Evolutionary conservation across 2,329 filamentous ascomycete species (phyloP), one percentile per base, ranked within the genome.

Genomic region (Alternaria hordeiaustralica): DNA sequence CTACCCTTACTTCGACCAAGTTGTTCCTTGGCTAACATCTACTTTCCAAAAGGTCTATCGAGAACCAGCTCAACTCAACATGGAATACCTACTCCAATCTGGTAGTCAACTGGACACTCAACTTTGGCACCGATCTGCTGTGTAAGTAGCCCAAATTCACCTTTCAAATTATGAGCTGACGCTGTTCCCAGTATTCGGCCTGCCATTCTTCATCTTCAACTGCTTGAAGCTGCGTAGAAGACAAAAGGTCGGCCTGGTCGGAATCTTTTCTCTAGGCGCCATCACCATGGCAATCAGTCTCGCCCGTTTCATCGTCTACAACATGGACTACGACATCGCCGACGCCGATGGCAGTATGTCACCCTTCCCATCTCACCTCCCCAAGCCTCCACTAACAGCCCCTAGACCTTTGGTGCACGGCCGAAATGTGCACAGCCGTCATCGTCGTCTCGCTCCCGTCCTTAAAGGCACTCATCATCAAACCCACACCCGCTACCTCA

Each of bases 261-360:
- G 68, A 6, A 63, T 74, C 5, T 74, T 74, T 43, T 70, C 67
- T 21, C 60, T 73, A 1, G 69, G 70, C 5, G 15, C 65, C 3
- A 69, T 71, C 20, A 74, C 71, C 2, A 73, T 74, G 46, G 45
- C 45, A 9, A 73, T 74, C 33, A 72, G 70, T 58, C 55, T 71
- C 10, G 61, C 60, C 10, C 70, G 71, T 5, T 71, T 74, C 56
- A 58, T 71, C 21, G 69, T 64, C 10, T 73, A 73, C 25, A 64
- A 62, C 11, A 63, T 64, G 56, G 61, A 71, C 33, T 72, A 66
- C 25, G 49, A 49, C n/a, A 25, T 73, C 26, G 55, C 69, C 7
- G 68, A 73, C 23, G 65, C 69, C 45, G 61, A 65, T 33, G 71
- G 70, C 28, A 68, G 70, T 74, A 63, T 41, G 69, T 62, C 21